Base-by-base conservation (phyloP, 2,329 filamentous ascomycete species). In the Xylaria sp. region DNA sequence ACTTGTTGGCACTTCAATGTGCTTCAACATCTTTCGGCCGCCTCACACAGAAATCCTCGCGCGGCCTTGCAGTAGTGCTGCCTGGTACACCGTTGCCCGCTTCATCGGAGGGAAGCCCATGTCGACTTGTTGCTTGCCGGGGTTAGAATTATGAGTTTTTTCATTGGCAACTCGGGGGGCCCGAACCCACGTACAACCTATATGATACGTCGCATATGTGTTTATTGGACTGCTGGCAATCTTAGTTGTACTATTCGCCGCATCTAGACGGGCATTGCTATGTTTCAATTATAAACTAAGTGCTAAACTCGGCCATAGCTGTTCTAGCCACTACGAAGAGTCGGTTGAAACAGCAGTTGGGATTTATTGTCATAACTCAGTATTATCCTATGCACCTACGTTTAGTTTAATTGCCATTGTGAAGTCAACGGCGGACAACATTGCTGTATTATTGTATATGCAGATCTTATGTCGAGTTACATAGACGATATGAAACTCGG, bases 1-100 rank as follows among this genome's bases (percentile, higher is more conserved):
- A 44, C 20, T 34, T 58, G 34, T 52, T 65, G 57, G n/a, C 61
- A 28, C 34, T 44, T 32, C 12, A 44, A 57, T 51, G 52, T 34
- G 61, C 50, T 44, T 34, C 59, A 34, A 50, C 28, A n/a, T 44
- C 41, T 61, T 20, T 54, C n/a, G 23, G 28, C 12, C 52, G 9
- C 32, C 58, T 58, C 32, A 13, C 12, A 66, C 8, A 4, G 61
- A 32, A 9, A 12, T 9, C 25, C 13, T 28, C 28, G n/a, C n/a
- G 25, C 23, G 34, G 10, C 13, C 23, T 46, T 46, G 25, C 13
- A 32, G 15, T 12, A 18, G 32, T 48, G 20, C 32, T 50, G 32
- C 8, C 32, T 13, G 23, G 48, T 41, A 7, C 15, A 23, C 48
- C 15, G 32, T 41, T 48, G 6, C 7, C 12, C 18, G 18, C 20